Evolutionary conservation across 2,329 filamentous ascomycete species (phyloP), one percentile per base, ranked within the genome.

Genomic region (Trichoderma citrinoviride): DNA sequence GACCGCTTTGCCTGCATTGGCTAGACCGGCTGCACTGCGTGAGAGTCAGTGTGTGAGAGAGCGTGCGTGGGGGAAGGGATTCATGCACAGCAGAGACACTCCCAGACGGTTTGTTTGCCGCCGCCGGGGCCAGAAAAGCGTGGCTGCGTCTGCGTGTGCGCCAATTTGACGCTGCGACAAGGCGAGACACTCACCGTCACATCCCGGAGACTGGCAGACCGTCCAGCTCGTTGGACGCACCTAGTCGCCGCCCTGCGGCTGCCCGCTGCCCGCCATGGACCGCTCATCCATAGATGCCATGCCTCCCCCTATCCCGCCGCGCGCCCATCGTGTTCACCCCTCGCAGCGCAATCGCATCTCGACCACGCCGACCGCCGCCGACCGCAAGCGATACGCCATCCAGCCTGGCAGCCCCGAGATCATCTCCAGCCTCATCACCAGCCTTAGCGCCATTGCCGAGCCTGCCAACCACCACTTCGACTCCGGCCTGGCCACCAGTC

Each of bases 381-480:
- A 55, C 14, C 53, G 33, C 46, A 65, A 52, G 62, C 67, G 58
- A 33, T 66, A 66, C 49, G 71, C 67, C 64, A 67, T 79, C 50
- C 73, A 78, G 27, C 80, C 83, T 46, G 81, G 85, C 15, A 86
- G 86, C 55, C 89, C 90, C 65, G 88, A 91, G 73, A 85, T 93
- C 74, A 92, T 89, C 65, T 87, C 85, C 27, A 85, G 83, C 62
- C 80, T 87, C 61, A 93, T 90, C 77, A 91, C 88, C 68, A 92
- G 84, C 61, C 82, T 90, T 43, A 86, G 86, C 70, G 86, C 87
- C 72, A 91, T 85, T 70, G 90, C 87, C 21, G 83, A 85, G 55
- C 89, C 90, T 23, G 84, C 89, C 63, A 86, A 84, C 74, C 82
- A 85, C 66, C 88, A 91, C 73, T 92, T 92, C 73, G 90, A 93